A percentile compares a stretch with the other conserved stretches of the same genome.
Conservation (phyloP, 2,329 filamentous ascomycete genomes). For the Tolypocladium inflatum region DNA sequence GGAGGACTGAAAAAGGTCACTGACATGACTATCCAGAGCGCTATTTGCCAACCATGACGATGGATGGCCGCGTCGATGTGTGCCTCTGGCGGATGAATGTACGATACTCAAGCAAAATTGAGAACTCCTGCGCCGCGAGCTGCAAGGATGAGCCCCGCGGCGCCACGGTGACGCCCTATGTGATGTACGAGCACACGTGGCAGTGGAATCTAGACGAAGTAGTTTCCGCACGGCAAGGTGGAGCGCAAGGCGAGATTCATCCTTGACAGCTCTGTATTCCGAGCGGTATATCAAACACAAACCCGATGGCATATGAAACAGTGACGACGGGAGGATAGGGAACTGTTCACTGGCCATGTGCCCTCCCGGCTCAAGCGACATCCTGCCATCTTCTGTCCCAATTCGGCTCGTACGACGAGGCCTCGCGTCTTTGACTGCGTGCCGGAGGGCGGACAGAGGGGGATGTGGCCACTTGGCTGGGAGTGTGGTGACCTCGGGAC, state of each 20-base stretch:
- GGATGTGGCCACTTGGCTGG: slow-evolving; percentile 19
- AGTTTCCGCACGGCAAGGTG: slow-evolving; percentile 59
- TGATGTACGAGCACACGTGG: not conserved
- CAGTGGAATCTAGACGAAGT: not conserved
- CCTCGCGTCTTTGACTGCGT: slow-evolving; percentile 1
- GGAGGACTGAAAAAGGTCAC: slow-evolving; percentile 17
- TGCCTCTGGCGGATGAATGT: slow-evolving; percentile 6
- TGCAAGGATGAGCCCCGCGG: not conserved
- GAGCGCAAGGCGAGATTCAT: slow-evolving; percentile 67
- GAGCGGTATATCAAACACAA: slow-evolving; percentile 53
- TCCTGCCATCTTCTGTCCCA: slow-evolving; percentile 26
- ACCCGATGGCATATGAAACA: slow-evolving; percentile 15
- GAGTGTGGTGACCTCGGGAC: slow-evolving; percentile 32
- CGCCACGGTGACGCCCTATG: not conserved
- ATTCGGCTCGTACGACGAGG: not conserved
- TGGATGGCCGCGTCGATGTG: not conserved
- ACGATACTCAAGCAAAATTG: slow-evolving; percentile 9
- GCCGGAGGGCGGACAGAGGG: slow-evolving; percentile 11
- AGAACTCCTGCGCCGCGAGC: slow-evolving; percentile 1
- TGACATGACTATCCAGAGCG: slow-evolving; percentile 14
- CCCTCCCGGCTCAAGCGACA: slow-evolving; percentile 23
- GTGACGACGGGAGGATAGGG: slow-evolving; percentile 24
- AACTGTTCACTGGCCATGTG: slow-evolving; percentile 32
- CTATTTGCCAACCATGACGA: not conserved
- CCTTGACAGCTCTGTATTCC: slow-evolving; percentile 70